A percentile compares a stretch with the other conserved stretches of the same genome.
phyloP scores from a whole-genome alignment of 805 yeast genomes.

The Cyberlindnera samutprakarnensis region DNA sequence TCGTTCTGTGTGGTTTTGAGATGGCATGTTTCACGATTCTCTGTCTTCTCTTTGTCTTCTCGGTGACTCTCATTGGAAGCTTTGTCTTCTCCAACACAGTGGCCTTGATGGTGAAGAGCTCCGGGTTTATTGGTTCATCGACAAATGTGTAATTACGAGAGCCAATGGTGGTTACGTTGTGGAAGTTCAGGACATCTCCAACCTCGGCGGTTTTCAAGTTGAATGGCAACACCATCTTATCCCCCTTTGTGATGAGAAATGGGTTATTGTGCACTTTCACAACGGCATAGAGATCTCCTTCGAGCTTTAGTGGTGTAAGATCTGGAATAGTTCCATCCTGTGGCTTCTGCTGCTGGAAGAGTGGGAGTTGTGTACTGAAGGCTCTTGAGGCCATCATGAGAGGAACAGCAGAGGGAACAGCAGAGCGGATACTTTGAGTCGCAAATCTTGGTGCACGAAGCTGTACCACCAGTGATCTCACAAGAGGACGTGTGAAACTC shows the following conservation, averaged over 20 bases:
- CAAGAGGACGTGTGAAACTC: too few species aligned
- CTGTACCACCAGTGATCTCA: too few species aligned
- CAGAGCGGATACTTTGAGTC: too few species aligned
- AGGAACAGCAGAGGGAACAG: background rate
- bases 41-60: conserved; percentile 72
- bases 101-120: conserved; percentile 57
- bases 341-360: conserved; percentile 3
- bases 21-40: conserved; percentile 63
- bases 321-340: conserved; percentile 22
- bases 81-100: conserved; percentile 82
- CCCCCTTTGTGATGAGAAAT: conserved; percentile 88
- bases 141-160: conserved; percentile 71
- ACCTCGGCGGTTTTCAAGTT: conserved; percentile 67
- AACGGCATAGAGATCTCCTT: conserved; percentile 71
- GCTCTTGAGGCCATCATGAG: conserved; percentile 2
- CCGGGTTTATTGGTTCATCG: conserved; percentile 45
- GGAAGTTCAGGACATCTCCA: conserved; percentile 74
- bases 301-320: conserved; percentile 56
- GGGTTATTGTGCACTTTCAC: conserved; percentile 78
- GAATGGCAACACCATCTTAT: conserved; percentile 71
- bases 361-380: conserved; percentile 7
- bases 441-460: too few species aligned
- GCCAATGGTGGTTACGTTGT: conserved; percentile 76
- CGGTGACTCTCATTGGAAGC: conserved; percentile 65
- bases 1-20: conserved; percentile 68